Conservation (phyloP, 2,329 filamentous ascomycete genomes). For the Colletotrichum somersetense region DNA sequence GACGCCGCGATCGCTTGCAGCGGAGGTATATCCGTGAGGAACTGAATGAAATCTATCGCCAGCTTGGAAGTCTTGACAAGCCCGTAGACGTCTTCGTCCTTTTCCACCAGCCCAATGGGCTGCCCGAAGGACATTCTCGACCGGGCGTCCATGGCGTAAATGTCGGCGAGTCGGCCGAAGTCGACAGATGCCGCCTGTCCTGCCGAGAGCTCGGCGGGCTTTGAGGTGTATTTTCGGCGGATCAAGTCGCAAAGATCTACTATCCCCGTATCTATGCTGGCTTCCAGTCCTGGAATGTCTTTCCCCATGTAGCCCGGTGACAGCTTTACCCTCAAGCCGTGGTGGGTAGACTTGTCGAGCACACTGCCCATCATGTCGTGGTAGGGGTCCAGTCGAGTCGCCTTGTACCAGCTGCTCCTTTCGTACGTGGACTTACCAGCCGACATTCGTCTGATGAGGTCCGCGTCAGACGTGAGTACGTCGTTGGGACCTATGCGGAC, state of each 20-base stretch:
- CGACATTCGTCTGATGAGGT: constrained; percentile 54
- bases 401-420: constrained; percentile 60
- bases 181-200: no score
- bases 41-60: constrained; percentile 28
- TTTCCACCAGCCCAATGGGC: constrained; percentile 19
- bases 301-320: constrained; percentile 41
- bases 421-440: constrained; percentile 53
- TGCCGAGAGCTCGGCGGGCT: no score
- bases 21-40: constrained; percentile 29
- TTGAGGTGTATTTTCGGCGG: constrained; percentile 10
- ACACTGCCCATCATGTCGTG: constrained; percentile 44
- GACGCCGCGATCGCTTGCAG: constrained; percentile 22
- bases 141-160: constrained; percentile 37
- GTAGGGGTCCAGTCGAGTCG: constrained; percentile 62
- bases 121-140: constrained; percentile 30
- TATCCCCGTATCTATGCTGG: constrained; percentile 37
- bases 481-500: constrained; percentile 59
- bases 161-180: constrained; percentile 41
- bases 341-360: constrained; percentile 41
- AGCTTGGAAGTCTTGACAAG: constrained; percentile 21
- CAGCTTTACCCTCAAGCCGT: constrained; percentile 37
- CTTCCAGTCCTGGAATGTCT: constrained; percentile 40
- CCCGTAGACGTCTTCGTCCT: constrained; percentile 18
- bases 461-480: constrained; percentile 54
- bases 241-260: constrained; percentile 36